Evolutionary conservation across 352 stramenopile species (phyloP).

Genomic region (Phytophthora fragariae): DNA sequence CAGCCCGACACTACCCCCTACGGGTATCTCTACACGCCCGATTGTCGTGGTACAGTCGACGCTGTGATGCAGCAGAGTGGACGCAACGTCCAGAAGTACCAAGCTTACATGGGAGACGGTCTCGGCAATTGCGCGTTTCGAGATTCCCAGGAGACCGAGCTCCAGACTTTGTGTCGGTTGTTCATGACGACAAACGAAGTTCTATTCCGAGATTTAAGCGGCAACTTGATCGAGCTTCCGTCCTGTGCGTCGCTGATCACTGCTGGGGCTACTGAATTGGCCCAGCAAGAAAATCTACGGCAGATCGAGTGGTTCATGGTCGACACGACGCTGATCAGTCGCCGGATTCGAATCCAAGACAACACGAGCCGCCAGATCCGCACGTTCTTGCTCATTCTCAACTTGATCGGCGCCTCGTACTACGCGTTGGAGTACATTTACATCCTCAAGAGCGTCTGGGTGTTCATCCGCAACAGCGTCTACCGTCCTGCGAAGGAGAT

Average conservation of each 20-base stretch:
- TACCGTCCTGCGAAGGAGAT: constrained; percentile 23
- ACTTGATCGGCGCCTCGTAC: constrained; percentile 42
- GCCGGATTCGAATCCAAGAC: constrained; percentile 47
- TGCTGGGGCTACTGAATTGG: neutral
- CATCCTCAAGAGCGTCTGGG: constrained; percentile 37
- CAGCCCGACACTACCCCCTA: constrained; percentile 30
- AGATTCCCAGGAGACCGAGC: constrained; percentile 50
- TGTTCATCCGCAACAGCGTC: constrained; percentile 35
- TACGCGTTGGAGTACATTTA: constrained; percentile 48
- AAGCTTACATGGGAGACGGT: constrained; percentile 49
- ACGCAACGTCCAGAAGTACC: constrained; percentile 58
- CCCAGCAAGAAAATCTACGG: constrained; percentile 35
- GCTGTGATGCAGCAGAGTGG: constrained; percentile 36
- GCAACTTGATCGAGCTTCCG: constrained; percentile 24
- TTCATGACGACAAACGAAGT: constrained; percentile 42
- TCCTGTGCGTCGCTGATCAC: constrained; percentile 30
- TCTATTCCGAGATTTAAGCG: constrained; percentile 35
- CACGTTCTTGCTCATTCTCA: constrained; percentile 45
- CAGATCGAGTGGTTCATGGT: constrained; percentile 50
- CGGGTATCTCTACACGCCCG: constrained; percentile 49
- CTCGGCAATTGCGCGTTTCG: constrained; percentile 45
- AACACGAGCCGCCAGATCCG: constrained; percentile 52
- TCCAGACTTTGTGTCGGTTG: constrained; percentile 46
- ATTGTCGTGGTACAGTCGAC: constrained; percentile 40
- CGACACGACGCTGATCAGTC: constrained; percentile 30